Conservation (phyloP, 2,329 filamentous ascomycete genomes). For the Apiospora rasikravindrae region DNA sequence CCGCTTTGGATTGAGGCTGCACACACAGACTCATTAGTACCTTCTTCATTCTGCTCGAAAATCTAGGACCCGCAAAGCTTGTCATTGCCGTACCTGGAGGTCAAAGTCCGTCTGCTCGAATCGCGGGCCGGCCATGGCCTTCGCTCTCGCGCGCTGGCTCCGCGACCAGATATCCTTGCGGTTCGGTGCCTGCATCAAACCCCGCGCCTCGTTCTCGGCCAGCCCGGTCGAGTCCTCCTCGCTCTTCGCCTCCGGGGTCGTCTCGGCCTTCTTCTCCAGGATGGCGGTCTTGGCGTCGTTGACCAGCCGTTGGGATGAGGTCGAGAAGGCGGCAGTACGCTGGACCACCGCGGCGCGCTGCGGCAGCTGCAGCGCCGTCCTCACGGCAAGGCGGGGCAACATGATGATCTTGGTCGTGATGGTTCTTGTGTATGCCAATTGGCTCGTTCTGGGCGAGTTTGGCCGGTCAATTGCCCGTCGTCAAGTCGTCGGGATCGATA, state of each 20-base stretch:
- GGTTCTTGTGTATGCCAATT: slow-evolving; percentile 49
- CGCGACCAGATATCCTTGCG: slow-evolving; percentile 79
- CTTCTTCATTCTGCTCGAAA: slow-evolving; percentile 19
- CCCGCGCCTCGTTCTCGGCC: slow-evolving; percentile 51
- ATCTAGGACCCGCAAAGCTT: neutral
- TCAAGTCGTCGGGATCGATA: slow-evolving; percentile 8
- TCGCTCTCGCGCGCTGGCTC: slow-evolving; percentile 79
- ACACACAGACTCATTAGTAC: slow-evolving; percentile 35
- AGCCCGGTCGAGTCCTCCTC: slow-evolving; percentile 45
- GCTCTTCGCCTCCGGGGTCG: slow-evolving; percentile 49
- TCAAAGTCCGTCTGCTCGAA: slow-evolving; percentile 98
- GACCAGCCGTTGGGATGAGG: slow-evolving; percentile 47
- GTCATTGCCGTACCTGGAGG: slow-evolving; percentile 75
- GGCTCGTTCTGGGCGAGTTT: slow-evolving; percentile 28
- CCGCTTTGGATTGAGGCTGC: slow-evolving; percentile 85
- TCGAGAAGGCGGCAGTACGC: slow-evolving; percentile 53
- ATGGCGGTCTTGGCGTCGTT: slow-evolving; percentile 47
- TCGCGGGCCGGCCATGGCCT: slow-evolving; percentile 90
- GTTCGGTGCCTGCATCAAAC: slow-evolving; percentile 82
- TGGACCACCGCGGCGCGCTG: slow-evolving; percentile 50
- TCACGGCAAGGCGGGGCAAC: slow-evolving; percentile 47
- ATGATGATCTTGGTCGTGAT: slow-evolving; percentile 56
- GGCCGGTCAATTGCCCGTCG: slow-evolving; percentile 22
- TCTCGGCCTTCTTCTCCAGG: slow-evolving; percentile 46
- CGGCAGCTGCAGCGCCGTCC: slow-evolving; percentile 48